Evolutionary conservation across 1,139 yeast genomes (phyloP), one percentile per base, ranked within the genome.

Genomic region (Nakaseomyces uthaithaninus): DNA sequence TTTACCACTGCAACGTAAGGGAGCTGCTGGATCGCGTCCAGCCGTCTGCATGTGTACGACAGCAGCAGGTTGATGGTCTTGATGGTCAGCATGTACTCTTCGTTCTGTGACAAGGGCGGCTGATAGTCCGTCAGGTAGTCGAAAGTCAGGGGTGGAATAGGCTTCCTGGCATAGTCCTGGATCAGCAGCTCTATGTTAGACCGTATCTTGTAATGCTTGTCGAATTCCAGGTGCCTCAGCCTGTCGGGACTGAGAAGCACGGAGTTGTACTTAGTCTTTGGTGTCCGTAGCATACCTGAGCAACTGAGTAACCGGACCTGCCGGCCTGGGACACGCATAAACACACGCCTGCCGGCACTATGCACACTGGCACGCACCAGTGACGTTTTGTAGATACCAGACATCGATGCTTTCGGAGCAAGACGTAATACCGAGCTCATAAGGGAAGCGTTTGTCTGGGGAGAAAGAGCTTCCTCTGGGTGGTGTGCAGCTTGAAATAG

Each of bases 1-100:
- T 89, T 89, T 45, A 89, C 64, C 36, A 86, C 82, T 38, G 81
- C 87, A 50, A 89, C 71, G 57, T 86, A 89, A 0, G 95, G 95
- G 40, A 89, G 65, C 37, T 72, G 68, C 45, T 93, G 70, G 49
- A 89, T 75, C 35, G 81, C 81, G 31, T 72, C 70, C 15, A 87
- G 61, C 45, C 95, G 55, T 31, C 62, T 60, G 15, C 74, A 69
- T 31, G 71, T 70, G 48, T 64, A 67, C 0, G 68, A 62, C 22
- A 71, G 52, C 18, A 72, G 53, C 39, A 64, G 56, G 44, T 70
- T 69, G 14, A 69, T 60, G 0, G 82, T 74, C 22, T 69, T 57
- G 7, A 61, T 55, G 2, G 62, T 59, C 31, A 62, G 47, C 44
- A 43, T 44, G 31, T 55, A 57, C 36, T 49, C 42, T 33, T 54